These are phyloP conservation scores for Arachis monticola DNA, from an alignment of 331 rosid genomes.

Conservation along the genomic window DNA sequence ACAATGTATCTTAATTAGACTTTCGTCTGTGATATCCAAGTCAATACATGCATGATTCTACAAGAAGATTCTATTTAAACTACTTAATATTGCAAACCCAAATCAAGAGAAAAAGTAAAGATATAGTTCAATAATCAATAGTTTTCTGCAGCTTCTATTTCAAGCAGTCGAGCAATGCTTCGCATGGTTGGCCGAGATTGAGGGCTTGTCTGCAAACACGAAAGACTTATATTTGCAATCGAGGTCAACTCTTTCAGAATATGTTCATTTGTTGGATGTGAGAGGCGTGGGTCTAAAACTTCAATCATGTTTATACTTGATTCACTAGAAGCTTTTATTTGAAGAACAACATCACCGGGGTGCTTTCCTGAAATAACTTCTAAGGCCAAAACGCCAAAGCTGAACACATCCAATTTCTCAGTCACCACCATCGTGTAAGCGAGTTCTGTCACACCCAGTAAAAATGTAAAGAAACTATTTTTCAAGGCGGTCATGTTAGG, in stretches of 20 bases:
- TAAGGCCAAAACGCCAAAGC: conserved; percentile 46
- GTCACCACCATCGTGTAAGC: conserved; percentile 45
- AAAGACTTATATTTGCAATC: conserved; percentile 37
- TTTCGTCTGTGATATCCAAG: too few species aligned
- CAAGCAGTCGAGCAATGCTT: conserved; percentile 35
- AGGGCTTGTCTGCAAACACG: conserved; percentile 43
- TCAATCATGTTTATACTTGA: conserved; percentile 38
- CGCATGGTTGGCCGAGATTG: conserved; percentile 50
- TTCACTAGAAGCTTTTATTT: conserved; percentile 29
- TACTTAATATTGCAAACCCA: background rate
- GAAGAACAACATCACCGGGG: conserved; percentile 45
- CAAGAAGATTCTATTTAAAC: background rate
- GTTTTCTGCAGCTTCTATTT: conserved; percentile 26
- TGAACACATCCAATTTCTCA: conserved; percentile 46
- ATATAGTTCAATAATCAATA: background rate
- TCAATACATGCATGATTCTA: background rate
- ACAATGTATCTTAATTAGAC: too few species aligned
- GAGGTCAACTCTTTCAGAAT: conserved; percentile 32
- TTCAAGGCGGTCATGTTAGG: too few species aligned
- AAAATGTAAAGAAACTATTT: background rate
- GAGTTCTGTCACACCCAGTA: conserved; percentile 21
- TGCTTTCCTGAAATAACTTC: conserved; percentile 43
- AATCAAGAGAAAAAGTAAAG: background rate
- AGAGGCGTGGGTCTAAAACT: conserved; percentile 42
- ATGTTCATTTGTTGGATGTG: conserved; percentile 2